Conservation (phyloP, 2,329 filamentous ascomycete genomes). For the Aureobasidium lini region DNA sequence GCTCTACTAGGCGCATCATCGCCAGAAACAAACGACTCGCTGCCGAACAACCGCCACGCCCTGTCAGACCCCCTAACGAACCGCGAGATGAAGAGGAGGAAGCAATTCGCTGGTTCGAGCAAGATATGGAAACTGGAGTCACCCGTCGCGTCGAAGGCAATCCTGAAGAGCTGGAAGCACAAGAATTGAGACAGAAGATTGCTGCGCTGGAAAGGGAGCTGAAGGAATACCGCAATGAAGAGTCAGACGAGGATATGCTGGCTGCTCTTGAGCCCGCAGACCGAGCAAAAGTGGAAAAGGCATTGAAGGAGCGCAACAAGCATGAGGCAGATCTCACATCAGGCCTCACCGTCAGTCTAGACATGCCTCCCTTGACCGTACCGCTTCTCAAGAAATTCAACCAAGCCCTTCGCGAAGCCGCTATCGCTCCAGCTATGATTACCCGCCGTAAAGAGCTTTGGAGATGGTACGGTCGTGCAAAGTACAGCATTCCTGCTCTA, state of each 20-base stretch:
- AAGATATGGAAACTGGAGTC: conserved; percentile 17
- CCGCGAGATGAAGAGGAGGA: conserved; percentile 11
- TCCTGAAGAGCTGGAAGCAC: conserved; percentile 16
- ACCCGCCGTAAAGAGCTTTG: conserved; percentile 20
- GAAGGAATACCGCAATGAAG: conserved; percentile 12
- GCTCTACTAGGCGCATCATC: conserved; percentile 7
- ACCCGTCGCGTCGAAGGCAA: conserved; percentile 14
- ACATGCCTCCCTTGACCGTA: conserved; percentile 9
- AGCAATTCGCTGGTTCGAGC: conserved; percentile 17
- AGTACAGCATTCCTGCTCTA: conserved; percentile 18
- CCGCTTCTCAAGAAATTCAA: conserved; percentile 16
- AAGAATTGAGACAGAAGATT: conserved; percentile 16
- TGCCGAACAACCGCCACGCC: background rate
- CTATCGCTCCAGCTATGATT: conserved; percentile 1
- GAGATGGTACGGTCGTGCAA: conserved; percentile 26
- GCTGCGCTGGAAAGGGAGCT: conserved; percentile 16
- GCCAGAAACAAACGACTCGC: background rate
- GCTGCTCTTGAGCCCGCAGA: conserved; percentile 15
- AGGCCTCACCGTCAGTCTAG: conserved; percentile 14
- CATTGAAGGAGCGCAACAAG: conserved; percentile 9
- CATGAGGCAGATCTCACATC: background rate
- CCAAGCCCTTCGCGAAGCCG: conserved; percentile 5
- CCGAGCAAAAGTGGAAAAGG: conserved; percentile 13
- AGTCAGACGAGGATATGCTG: conserved; percentile 16
- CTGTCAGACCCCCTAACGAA: background rate